Evolutionary conservation across 768 basidiomycete genomes (phyloP).

Genomic region (Leccinum barrowsii): DNA sequence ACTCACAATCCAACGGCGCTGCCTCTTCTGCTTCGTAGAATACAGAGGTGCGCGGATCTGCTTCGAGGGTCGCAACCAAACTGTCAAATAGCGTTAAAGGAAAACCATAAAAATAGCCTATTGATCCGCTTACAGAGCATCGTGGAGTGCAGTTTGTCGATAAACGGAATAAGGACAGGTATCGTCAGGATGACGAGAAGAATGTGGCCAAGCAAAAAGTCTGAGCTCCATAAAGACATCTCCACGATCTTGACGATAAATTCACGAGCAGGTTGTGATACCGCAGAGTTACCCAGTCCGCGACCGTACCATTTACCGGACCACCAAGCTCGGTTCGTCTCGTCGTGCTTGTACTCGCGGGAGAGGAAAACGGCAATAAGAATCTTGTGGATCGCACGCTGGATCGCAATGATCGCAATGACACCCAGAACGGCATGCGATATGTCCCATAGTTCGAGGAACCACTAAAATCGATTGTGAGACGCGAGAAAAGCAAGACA

Average conservation of each 20-base stretch:
- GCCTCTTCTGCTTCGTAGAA: slow-evolving; percentile 90
- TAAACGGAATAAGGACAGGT: slow-evolving; percentile 80
- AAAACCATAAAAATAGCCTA: neutral
- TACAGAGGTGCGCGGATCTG: slow-evolving; percentile 92
- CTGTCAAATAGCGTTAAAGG: slow-evolving; percentile 35
- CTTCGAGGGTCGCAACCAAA: slow-evolving; percentile 95
- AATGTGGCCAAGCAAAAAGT: slow-evolving; percentile 84
- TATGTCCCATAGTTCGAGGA: slow-evolving; percentile 94
- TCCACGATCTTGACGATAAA: slow-evolving; percentile 98
- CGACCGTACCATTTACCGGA: slow-evolving; percentile 97
- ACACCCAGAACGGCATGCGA: slow-evolving; percentile 94
- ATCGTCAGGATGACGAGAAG: slow-evolving; percentile 85
- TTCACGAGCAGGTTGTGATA: slow-evolving; percentile 95
- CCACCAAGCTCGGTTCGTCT: slow-evolving; percentile 99
- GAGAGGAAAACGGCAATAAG: slow-evolving; percentile 92
- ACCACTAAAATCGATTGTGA: slow-evolving; percentile 59
- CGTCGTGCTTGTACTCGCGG: slow-evolving; percentile 97
- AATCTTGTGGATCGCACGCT: slow-evolving; percentile 91
- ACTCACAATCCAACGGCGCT: slow-evolving; percentile 85
- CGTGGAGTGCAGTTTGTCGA: slow-evolving; percentile 87
- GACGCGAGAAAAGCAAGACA: slow-evolving; percentile 31
- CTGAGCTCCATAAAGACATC: slow-evolving; percentile 94
- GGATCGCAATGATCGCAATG: slow-evolving; percentile 84
- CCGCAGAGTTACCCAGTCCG: slow-evolving; percentile 84
- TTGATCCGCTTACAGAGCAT: slow-evolving; percentile 70